A percentile compares a stretch with the other conserved stretches of the same genome.
These are phyloP conservation scores for Schwanniomyces sp. DNA, from an alignment of 805 yeast genomes.

Conservation along the genomic window DNA sequence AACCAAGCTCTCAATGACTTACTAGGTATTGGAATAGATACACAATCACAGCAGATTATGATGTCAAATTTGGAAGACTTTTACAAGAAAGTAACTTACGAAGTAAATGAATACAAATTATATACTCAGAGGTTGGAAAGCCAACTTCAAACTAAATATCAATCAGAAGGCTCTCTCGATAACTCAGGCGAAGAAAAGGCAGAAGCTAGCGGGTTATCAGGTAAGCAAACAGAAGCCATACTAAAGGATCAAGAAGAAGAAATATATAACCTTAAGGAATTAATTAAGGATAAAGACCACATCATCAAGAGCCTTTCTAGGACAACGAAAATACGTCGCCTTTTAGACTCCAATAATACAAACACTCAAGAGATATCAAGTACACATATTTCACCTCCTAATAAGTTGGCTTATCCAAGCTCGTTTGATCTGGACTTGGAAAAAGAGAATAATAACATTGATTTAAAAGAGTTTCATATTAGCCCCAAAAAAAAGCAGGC, in stretches of 20 bases:
- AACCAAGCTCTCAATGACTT: slow-evolving; percentile 62
- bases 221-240: slow-evolving; percentile 26
- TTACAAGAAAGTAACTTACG: slow-evolving; percentile 46
- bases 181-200: not conserved
- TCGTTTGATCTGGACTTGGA: slow-evolving; percentile 5
- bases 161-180: not conserved
- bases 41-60: slow-evolving; percentile 37
- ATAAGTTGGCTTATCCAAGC: not conserved
- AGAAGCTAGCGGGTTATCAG: not conserved
- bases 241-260: slow-evolving; percentile 67
- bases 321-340: slow-evolving; percentile 56
- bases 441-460: slow-evolving; percentile 11
- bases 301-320: slow-evolving; percentile 74
- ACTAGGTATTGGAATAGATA: slow-evolving; percentile 43
- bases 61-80: slow-evolving; percentile 50
- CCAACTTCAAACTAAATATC: slow-evolving; percentile 34
- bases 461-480: slow-evolving; percentile 19
- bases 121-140: slow-evolving; percentile 61
- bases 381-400: not conserved
- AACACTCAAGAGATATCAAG: slow-evolving; percentile 5
- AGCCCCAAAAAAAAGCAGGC: slow-evolving; percentile 14
- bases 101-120: slow-evolving; percentile 58
- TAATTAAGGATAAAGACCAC: slow-evolving; percentile 70
- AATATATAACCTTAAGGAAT: slow-evolving; percentile 60
- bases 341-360: slow-evolving; percentile 34